A percentile compares a stretch with the other conserved stretches of the same genome.
phyloP scores from a whole-genome alignment of 2,329 filamentous ascomycete genomes.

The Rosellinia necatrix region DNA sequence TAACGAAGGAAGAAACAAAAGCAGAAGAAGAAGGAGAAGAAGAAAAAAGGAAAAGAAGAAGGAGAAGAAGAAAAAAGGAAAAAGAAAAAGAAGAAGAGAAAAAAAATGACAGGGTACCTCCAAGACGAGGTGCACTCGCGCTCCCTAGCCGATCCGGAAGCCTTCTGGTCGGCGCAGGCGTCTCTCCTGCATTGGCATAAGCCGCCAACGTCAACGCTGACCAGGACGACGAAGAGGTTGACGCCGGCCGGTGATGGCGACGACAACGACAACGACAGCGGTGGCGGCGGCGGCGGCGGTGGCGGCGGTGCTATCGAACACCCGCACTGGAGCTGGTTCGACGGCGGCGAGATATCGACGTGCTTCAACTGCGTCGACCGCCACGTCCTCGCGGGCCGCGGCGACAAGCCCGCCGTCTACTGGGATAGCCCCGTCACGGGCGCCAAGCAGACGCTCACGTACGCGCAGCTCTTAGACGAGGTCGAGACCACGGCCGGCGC shows the following conservation, averaged over 20 bases:
- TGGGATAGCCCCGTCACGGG: constrained; percentile 87
- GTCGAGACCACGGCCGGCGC: constrained; percentile 83
- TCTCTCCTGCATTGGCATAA: constrained; percentile 80
- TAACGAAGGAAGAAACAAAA: no score
- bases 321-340: constrained; percentile 87
- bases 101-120: constrained; percentile 35
- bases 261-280: no score
- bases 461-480: constrained; percentile 74
- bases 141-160: constrained; percentile 70
- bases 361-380: constrained; percentile 91
- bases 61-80: no score
- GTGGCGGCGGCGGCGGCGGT: no score
- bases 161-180: constrained; percentile 79
- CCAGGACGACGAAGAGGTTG: constrained; percentile 65
- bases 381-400: constrained; percentile 81
- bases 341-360: constrained; percentile 85
- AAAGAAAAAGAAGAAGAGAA: no score
- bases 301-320: constrained; percentile 63
- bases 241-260: no score
- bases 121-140: constrained; percentile 57
- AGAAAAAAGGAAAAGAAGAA: no score
- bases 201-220: constrained; percentile 67
- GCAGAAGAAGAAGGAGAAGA: no score
- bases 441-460: constrained; percentile 74
- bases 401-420: constrained; percentile 74